Percentiles rank a stretch among this genome's conserved stretches.
phyloP scores from a whole-genome alignment of 176 grass and related monocot genomes.

The Juncus effusus region DNA sequence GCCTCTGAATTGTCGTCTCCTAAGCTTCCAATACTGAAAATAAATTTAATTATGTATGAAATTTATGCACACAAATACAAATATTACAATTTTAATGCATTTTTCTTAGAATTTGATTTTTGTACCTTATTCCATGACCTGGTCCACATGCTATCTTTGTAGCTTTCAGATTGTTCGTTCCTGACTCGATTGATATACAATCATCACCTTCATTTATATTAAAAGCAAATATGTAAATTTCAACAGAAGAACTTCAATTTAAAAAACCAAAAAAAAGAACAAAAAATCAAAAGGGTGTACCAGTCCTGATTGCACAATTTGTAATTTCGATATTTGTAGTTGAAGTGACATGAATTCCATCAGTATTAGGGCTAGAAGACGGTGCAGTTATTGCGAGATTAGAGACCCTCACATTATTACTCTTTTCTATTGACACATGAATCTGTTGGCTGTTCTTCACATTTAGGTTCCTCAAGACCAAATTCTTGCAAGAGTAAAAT shows the following conservation, averaged over 20 bases:
- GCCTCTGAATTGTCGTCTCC: conserved; percentile 34
- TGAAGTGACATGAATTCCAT: conserved; percentile 39
- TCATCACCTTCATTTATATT: conserved; percentile 37
- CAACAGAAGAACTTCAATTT: too few species aligned
- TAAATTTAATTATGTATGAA: conserved; percentile 7
- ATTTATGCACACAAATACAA: background rate
- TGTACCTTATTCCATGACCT: conserved; percentile 37
- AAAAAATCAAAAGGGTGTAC: conserved; percentile 7
- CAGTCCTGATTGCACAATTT: conserved; percentile 35
- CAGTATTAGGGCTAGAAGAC: conserved; percentile 39
- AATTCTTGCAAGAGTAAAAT: conserved; percentile 33
- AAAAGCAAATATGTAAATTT: too few species aligned
- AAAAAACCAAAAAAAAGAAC: too few species aligned
- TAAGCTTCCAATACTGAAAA: conserved; percentile 61
- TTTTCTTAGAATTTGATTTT: background rate
- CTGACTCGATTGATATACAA: conserved; percentile 47
- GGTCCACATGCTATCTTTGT: conserved; percentile 40
- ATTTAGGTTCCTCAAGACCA: conserved; percentile 36
- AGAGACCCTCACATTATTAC: conserved; percentile 21
- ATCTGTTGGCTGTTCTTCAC: conserved; percentile 40
- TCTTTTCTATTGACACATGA: conserved; percentile 39
- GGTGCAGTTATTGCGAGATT: conserved; percentile 32
- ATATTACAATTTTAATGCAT: background rate
- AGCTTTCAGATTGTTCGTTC: conserved; percentile 27
- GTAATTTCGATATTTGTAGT: conserved; percentile 35